Evolutionary conservation across 2,329 filamentous ascomycete genomes (phyloP).

Genomic region (Lojkania enalia): DNA sequence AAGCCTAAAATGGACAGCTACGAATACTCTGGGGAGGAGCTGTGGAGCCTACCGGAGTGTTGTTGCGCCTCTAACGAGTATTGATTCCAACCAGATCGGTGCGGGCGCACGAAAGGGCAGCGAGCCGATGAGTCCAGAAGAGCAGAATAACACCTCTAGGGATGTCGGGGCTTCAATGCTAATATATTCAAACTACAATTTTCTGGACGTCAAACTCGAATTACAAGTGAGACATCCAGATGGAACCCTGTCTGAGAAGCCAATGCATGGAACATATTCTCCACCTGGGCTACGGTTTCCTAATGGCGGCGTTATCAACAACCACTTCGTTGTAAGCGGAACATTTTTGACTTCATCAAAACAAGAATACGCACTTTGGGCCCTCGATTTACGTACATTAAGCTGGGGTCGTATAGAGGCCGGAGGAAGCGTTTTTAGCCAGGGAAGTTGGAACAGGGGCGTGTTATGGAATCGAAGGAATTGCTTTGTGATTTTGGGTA

Average conservation of each 20-base stretch:
- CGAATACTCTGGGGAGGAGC: constrained; percentile 81
- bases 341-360: constrained; percentile 98
- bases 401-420: constrained; percentile 97
- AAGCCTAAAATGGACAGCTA: constrained; percentile 93
- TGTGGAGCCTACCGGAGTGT: constrained; percentile 97
- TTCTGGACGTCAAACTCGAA: constrained; percentile 94
- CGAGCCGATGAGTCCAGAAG: constrained; percentile 46
- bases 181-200: constrained; percentile 99
- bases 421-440: constrained; percentile 86
- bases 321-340: constrained; percentile 94
- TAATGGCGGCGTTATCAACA: constrained; percentile 93
- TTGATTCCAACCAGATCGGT: constrained; percentile 68
- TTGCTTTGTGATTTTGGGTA: constrained; percentile 92
- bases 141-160: constrained; percentile 32
- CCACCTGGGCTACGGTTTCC: constrained; percentile 93
- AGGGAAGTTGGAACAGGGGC: constrained; percentile 97
- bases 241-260: constrained; percentile 80
- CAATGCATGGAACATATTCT: constrained; percentile 84
- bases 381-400: constrained; percentile 81
- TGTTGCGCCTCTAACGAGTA: constrained; percentile 76
- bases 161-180: constrained; percentile 71
- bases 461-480: constrained; percentile 92
- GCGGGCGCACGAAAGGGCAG: constrained; percentile 50
- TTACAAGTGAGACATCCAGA: constrained; percentile 85
- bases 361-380: constrained; percentile 97